Conservation (phyloP, 805 yeast species). For the Saturnispora besseyi region DNA sequence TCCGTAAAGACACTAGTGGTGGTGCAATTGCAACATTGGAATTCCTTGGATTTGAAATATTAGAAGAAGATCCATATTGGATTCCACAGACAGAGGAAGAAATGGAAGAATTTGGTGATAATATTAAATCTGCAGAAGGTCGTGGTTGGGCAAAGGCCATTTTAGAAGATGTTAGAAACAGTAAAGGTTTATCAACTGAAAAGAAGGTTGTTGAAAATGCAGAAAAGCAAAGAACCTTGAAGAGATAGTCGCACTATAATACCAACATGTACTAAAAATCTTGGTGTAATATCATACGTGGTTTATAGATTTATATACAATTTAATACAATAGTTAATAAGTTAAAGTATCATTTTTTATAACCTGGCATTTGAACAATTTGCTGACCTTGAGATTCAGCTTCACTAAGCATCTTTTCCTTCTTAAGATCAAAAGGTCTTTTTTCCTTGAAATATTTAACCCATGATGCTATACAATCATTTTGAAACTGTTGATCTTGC, state of each 20-base stretch:
- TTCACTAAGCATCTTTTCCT: conserved; percentile 57
- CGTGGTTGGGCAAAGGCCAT: conserved; percentile 86
- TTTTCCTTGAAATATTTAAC: conserved; percentile 84
- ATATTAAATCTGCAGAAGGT: conserved; percentile 54
- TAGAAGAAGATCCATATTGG: conserved; percentile 97
- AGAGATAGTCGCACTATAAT: conserved; percentile 39
- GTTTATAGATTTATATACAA: background rate
- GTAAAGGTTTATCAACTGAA: conserved; percentile 85
- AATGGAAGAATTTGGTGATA: conserved; percentile 84
- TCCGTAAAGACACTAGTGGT: conserved; percentile 87
- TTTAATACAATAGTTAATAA: background rate
- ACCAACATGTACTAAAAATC: background rate
- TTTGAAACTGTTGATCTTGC: conserved; percentile 50
- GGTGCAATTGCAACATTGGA: conserved; percentile 95
- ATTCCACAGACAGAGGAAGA: conserved; percentile 97
- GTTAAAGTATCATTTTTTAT: conserved; percentile 13
- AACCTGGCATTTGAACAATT: conserved; percentile 23
- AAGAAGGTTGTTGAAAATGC: conserved; percentile 88
- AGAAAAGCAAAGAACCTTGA: conserved; percentile 86
- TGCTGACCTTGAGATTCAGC: conserved; percentile 62
- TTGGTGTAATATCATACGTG: background rate
- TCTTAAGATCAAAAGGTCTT: conserved; percentile 65
- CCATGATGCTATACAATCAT: conserved; percentile 84
- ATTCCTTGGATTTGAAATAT: conserved; percentile 77
- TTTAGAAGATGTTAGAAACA: conserved; percentile 70